Evolutionary conservation across 1,284 basidiomycete genomes (phyloP), one percentile per base, ranked within the genome.

Genomic region (Anthracocystis panici-leucophaei): DNA sequence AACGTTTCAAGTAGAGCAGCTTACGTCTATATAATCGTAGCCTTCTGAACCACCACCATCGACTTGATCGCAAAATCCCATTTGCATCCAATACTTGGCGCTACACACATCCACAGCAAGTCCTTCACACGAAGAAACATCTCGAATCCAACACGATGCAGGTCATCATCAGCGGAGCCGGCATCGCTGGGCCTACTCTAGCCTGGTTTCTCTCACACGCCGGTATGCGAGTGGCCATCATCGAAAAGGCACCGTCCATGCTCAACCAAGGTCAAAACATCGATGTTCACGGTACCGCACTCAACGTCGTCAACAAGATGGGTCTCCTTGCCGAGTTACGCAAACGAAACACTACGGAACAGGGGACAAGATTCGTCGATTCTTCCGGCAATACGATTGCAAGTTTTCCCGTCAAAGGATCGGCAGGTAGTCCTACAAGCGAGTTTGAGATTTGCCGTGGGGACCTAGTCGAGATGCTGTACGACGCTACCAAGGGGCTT

Each of bases 81-180:
- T 11, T n/a, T 6, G 18, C 8, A 38, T 33, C 16, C 21, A 23
- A 42, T 9, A 25, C 25, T 9, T 21, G 21, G 20, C 7, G 5
- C 31, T 6, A 35, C 7, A 16, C 49, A 51, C 33, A 49, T 18
- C 46, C 29, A 29, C 46, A 27, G 7, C 27, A 7, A 27, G 14
- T 38, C 50, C 9, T 18, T 18, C 16, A 18, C n/a, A 18, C 38
- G 10, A 25, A 21, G 11, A 35, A 31, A 42, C 41, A n/a, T 23
- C 18, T 14, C 11, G 7, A 11, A 21, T 3, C 5, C 9, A 16
- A 9, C 31, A 38, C 6, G 35, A 65, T 64, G 58, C 70, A 50
- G 45, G 80, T 86, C 25, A 77, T 86, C 53, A 84, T 87, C 64
- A 80, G 78, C 16, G 86, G 86, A 5, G 86, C 81, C 0, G 78